A percentile compares a stretch with the other conserved stretches of the same genome.
phyloP scores from a whole-genome alignment of 495 filamentous ascomycete genomes.

The Lichenothelia convexa region DNA sequence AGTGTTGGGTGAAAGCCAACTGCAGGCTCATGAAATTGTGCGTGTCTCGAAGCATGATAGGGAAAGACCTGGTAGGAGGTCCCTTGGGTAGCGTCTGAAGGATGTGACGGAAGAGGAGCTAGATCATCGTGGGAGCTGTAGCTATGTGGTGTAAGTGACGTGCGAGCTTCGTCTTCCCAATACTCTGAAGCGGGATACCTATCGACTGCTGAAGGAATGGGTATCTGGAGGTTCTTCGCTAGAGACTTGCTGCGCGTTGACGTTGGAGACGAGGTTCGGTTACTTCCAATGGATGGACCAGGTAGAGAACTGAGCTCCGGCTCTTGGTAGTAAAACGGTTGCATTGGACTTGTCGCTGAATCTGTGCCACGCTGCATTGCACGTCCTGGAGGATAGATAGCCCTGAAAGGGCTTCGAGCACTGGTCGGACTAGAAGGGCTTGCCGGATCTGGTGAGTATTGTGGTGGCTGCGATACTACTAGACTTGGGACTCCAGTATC shows the following conservation, averaged over 20 bases:
- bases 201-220: constrained; percentile 35
- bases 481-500: no score
- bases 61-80: no score
- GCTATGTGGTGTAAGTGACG: constrained; percentile 37
- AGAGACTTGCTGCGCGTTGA: constrained; percentile 22
- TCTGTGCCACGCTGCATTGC: no score
- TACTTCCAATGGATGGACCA: constrained; percentile 7
- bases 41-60: no score
- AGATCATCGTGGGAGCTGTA: constrained; percentile 42
- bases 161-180: constrained; percentile 28
- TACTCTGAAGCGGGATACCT: constrained; percentile 30
- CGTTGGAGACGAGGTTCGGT: constrained; percentile 21
- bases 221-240: no score
- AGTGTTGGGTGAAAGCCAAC: no score
- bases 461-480: neutral
- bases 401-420: constrained; percentile 14
- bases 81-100: constrained; percentile 7
- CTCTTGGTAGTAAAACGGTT: no score
- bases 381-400: constrained; percentile 23
- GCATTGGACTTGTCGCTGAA: no score
- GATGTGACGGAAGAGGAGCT: constrained; percentile 27
- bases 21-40: no score
- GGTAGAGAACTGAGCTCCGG: constrained; percentile 6
- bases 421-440: neutral
- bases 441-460: neutral